Percentiles rank a stretch among this genome's conserved stretches.
Evolutionary conservation across 2,329 filamentous ascomycete genomes (phyloP).

Genomic region (Sclerotinia glacialis): DNA sequence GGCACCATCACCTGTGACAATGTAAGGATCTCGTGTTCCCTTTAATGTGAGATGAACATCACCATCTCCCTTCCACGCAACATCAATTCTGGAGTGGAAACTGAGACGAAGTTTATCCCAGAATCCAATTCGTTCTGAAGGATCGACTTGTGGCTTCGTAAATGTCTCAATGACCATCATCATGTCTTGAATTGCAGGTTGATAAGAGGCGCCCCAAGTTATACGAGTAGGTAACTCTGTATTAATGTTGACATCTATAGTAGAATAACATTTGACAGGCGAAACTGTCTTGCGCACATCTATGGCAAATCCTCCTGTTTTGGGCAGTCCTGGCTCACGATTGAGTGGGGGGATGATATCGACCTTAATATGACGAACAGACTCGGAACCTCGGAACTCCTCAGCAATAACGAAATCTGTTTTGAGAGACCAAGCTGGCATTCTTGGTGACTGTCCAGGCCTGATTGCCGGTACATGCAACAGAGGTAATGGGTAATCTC

Average conservation of each 20-base stretch:
- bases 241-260: conserved; percentile 89
- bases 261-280: conserved; percentile 93
- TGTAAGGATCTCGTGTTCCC: conserved; percentile 87
- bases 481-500: conserved; percentile 91
- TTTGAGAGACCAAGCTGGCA: conserved; percentile 78
- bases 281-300: conserved; percentile 88
- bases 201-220: conserved; percentile 96
- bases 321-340: conserved; percentile 52
- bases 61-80: conserved; percentile 92
- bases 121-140: conserved; percentile 90
- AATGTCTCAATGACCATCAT: conserved; percentile 99
- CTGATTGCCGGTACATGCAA: conserved; percentile 85
- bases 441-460: conserved; percentile 70
- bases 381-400: conserved; percentile 79
- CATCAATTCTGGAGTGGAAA: conserved; percentile 86
- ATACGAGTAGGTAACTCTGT: conserved; percentile 88
- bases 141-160: conserved; percentile 91
- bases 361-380: conserved; percentile 75
- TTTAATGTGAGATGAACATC: conserved; percentile 94
- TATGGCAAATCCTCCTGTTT: conserved; percentile 69
- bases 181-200: conserved; percentile 97
- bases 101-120: conserved; percentile 97
- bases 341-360: conserved; percentile 73
- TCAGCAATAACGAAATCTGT: conserved; percentile 96
- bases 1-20: conserved; percentile 86